Base-by-base conservation (phyloP, 768 basidiomycete genomes). In the Fomitopsis serialis region DNA sequence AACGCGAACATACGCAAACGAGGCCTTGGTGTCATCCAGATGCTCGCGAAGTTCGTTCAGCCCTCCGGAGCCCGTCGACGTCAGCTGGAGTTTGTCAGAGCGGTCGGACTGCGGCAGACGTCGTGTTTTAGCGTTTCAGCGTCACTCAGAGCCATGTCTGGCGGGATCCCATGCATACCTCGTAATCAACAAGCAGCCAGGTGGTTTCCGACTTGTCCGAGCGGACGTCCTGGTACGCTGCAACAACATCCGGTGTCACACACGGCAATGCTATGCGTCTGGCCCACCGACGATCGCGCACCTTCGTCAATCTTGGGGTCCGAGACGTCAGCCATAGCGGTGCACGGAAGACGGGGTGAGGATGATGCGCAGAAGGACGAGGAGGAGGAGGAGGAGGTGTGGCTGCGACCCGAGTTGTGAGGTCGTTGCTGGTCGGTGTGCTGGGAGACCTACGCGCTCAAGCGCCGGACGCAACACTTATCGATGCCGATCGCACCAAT, bases 131-230 rank as follows among this genome's bases (percentile, higher is more conserved):
- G 6, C 15, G 15, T 17, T 8, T 17, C 4, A 17, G 24, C 27
- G 21, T 36, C 48, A 23, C 24, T 10, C 17, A 17, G 12, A 22
- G 1, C 17, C n/a, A 42, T 7, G 32, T 9, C 24, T 21, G 21
- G 32, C 11, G 53, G 42, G 27, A 3, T 21, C 22, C 9, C 35
- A 9, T 8, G 46, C 76, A 64, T 59, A 83, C 85, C 75, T 88
- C 86, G 68, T 98, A 98, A 67, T 96, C 90, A 54, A 97, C 72
- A 53, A 98, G 75, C 43, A 95, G 66, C 93, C 93, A 98, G 68
- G 89, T 97, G 29, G 84, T 89, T 27, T 90, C 88, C 36, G 84
- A 77, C 65, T 93, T 93, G 77, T 91, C 85, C 57, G 76, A 78
- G 59, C 94, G 85, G 51, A 97, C 87, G 60, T 93, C 89, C 68